Conservation (phyloP, 2,329 filamentous ascomycete genomes). For the Pseudocercospora eumusae region DNA sequence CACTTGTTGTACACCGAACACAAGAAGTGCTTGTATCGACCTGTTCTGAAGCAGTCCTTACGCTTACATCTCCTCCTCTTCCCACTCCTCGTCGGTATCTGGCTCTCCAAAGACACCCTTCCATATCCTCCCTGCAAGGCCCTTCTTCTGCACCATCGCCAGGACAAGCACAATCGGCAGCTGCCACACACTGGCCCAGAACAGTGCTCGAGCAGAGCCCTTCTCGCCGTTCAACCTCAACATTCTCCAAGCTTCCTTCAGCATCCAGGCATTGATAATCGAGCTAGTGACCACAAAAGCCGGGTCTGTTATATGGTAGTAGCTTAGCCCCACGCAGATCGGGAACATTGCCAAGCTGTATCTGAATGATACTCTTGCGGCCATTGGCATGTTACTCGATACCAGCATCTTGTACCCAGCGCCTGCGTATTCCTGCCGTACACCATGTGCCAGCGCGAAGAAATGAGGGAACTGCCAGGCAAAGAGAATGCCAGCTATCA, state of each 20-base stretch:
- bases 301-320: slow-evolving; percentile 78
- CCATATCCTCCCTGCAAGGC: slow-evolving; percentile 84
- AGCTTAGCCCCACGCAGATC: slow-evolving; percentile 78
- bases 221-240: slow-evolving; percentile 75
- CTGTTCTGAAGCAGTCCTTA: background rate
- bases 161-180: slow-evolving; percentile 85
- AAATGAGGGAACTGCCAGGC: slow-evolving; percentile 99
- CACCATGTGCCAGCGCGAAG: slow-evolving; percentile 86
- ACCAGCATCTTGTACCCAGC: slow-evolving; percentile 72
- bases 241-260: slow-evolving; percentile 75
- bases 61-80: slow-evolving; percentile 48
- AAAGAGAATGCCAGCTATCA: slow-evolving; percentile 80
- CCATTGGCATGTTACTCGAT: slow-evolving; percentile 84
- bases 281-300: slow-evolving; percentile 79
- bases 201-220: slow-evolving; percentile 79
- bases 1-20: slow-evolving; percentile 1
- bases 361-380: slow-evolving; percentile 81
- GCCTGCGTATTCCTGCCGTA: slow-evolving; percentile 81
- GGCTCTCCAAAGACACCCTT: slow-evolving; percentile 61
- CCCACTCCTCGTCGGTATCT: slow-evolving; percentile 56
- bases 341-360: slow-evolving; percentile 87
- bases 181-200: slow-evolving; percentile 99
- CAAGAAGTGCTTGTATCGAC: slow-evolving; percentile 1
- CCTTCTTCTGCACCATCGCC: slow-evolving; percentile 90
- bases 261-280: slow-evolving; percentile 83